Conservation (phyloP, 768 basidiomycete species). For the Pisolithus albus region DNA sequence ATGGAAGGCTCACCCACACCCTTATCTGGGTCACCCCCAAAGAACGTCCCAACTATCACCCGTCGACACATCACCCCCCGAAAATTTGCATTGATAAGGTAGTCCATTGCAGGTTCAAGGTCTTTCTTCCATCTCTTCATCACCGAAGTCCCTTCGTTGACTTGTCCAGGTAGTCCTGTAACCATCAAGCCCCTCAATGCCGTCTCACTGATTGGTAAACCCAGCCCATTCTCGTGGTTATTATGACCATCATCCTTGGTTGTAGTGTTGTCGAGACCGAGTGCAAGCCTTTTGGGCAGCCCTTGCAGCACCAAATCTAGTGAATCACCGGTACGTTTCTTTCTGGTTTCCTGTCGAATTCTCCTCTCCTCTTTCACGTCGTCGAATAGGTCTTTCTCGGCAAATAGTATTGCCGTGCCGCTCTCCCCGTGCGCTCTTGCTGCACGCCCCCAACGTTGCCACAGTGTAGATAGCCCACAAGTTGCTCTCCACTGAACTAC, state of each 20-base stretch:
- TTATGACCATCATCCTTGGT: too few species aligned
- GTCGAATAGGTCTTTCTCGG: conserved; percentile 24
- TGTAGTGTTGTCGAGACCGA: too few species aligned
- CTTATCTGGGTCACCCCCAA: conserved; percentile 10
- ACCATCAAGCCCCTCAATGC: background rate
- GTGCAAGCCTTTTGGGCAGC: too few species aligned
- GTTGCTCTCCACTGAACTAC: conserved; percentile 30
- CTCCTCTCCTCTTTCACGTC: conserved; percentile 5
- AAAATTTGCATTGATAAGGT: conserved; percentile 22
- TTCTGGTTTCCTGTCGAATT: conserved; percentile 1
- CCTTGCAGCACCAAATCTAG: background rate
- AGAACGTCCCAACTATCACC: conserved; percentile 12
- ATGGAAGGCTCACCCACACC: too few species aligned
- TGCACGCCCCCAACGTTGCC: conserved; percentile 31
- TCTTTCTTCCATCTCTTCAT: conserved; percentile 3
- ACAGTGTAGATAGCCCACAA: conserved; percentile 19
- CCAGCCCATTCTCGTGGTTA: too few species aligned
- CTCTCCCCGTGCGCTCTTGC: conserved; percentile 5
- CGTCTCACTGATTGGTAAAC: too few species aligned
- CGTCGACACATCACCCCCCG: conserved; percentile 10
- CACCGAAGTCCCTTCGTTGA: background rate
- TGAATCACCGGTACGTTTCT: background rate
- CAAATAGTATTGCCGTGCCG: conserved; percentile 21
- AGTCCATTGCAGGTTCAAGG: conserved; percentile 17
- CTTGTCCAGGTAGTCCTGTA: too few species aligned